phyloP scores from a whole-genome alignment of 371 early-diverging fungal genomes.

The Rhizopus microsporus region DNA sequence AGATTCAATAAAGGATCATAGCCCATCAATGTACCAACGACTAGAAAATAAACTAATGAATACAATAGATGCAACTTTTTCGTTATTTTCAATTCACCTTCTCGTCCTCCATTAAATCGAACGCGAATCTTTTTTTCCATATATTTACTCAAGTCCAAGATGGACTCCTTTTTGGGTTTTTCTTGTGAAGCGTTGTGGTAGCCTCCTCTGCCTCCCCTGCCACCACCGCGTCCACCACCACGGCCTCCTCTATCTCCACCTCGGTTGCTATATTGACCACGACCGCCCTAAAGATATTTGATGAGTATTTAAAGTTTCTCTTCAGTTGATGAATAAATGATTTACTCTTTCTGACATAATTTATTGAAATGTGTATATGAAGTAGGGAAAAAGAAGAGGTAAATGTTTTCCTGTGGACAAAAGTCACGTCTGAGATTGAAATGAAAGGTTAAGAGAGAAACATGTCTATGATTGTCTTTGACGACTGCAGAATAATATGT shows the following conservation, averaged over 20 bases:
- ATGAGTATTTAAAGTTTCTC: not conserved
- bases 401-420: no score
- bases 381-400: no score
- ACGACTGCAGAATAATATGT: no score
- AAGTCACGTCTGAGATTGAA: no score
- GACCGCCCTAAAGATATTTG: slow-evolving; percentile 16
- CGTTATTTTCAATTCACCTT: slow-evolving; percentile 61
- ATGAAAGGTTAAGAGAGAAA: no score
- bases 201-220: slow-evolving; percentile 49
- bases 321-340: not conserved
- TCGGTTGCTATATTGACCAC: slow-evolving; percentile 31
- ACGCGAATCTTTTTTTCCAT: slow-evolving; percentile 89
- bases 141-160: slow-evolving; percentile 91
- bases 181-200: slow-evolving; percentile 48
- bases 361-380: no score
- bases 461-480: no score
- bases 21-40: slow-evolving; percentile 89
- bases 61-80: not conserved
- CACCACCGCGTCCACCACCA: slow-evolving; percentile 58
- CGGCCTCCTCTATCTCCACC: slow-evolving; percentile 56
- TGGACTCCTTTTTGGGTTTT: slow-evolving; percentile 82
- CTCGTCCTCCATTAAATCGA: slow-evolving; percentile 93
- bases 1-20: slow-evolving; percentile 92
- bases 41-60: slow-evolving; percentile 42
- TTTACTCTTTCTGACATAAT: slow-evolving; percentile 30